phyloP scores from a whole-genome alignment of 1,284 basidiomycete genomes.

The Puccinia coronata region DNA sequence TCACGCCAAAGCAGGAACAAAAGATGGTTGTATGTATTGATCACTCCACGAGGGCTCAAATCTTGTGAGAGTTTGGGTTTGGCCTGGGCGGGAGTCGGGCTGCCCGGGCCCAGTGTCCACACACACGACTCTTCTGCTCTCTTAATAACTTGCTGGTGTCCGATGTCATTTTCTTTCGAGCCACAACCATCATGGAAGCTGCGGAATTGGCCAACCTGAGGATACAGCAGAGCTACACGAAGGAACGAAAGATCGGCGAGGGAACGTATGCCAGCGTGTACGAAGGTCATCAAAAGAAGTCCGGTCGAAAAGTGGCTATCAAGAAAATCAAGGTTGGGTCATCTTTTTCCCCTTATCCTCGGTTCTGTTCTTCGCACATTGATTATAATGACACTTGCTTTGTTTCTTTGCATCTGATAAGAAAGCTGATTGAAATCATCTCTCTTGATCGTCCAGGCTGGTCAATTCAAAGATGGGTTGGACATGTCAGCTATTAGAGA shows the following conservation, averaged over 20 bases:
- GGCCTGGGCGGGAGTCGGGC: too few species aligned
- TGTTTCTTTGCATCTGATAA: background rate
- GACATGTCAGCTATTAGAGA: slow-evolving; percentile 99
- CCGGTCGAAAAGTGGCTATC: slow-evolving; percentile 80
- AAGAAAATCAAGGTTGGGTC: slow-evolving; percentile 69
- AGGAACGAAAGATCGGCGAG: slow-evolving; percentile 67
- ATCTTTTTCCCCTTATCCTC: background rate
- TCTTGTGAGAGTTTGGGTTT: too few species aligned
- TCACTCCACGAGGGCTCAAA: too few species aligned
- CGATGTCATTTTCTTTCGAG: too few species aligned
- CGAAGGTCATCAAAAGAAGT: slow-evolving; percentile 74
- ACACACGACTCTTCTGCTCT: too few species aligned
- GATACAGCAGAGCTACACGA: slow-evolving; percentile 48
- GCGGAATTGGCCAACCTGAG: slow-evolving; percentile 47
- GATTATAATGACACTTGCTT: background rate
- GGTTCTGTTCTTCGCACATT: background rate
- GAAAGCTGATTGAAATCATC: background rate
- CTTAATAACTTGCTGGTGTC: too few species aligned
- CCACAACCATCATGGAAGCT: slow-evolving; percentile 47
- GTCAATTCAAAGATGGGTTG: slow-evolving; percentile 94
- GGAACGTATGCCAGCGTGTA: slow-evolving; percentile 98
- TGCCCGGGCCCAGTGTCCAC: too few species aligned
- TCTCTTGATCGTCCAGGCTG: slow-evolving; percentile 68
- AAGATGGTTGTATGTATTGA: too few species aligned
- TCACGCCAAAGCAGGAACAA: too few species aligned